phyloP scores from a whole-genome alignment of 1,139 yeast species.

The Magnusiomyces magnusii region DNA sequence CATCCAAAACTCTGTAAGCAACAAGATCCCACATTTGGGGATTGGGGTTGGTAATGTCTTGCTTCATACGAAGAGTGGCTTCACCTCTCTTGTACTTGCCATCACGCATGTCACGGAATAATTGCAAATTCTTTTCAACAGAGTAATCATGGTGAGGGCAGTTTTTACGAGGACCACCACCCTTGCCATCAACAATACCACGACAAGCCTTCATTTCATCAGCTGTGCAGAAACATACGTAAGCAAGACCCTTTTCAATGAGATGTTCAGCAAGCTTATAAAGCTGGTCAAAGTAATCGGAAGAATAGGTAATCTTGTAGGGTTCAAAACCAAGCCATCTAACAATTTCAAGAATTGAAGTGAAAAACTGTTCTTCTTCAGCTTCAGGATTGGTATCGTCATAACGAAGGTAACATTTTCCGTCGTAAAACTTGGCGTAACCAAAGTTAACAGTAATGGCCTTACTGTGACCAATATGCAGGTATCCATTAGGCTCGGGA shows the following conservation, averaged over 20 bases:
- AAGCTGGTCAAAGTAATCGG: constrained; percentile 86
- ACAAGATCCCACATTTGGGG: constrained; percentile 99
- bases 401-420: constrained; percentile 83
- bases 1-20: constrained; percentile 92
- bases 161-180: constrained; percentile 84
- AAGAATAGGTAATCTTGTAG: constrained; percentile 89
- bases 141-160: constrained; percentile 68
- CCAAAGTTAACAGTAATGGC: constrained; percentile 98
- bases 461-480: constrained; percentile 97
- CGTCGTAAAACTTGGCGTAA: constrained; percentile 76
- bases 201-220: constrained; percentile 86
- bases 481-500: constrained; percentile 95
- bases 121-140: constrained; percentile 63
- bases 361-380: constrained; percentile 87
- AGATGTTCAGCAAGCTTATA: constrained; percentile 81
- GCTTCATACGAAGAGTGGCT: constrained; percentile 95
- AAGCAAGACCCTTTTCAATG: constrained; percentile 63
- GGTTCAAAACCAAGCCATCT: constrained; percentile 93
- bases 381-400: constrained; percentile 99
- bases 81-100: constrained; percentile 85
- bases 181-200: constrained; percentile 88
- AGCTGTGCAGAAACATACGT: constrained; percentile 89
- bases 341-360: constrained; percentile 75
- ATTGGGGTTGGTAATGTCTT: constrained; percentile 73
- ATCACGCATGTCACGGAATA: constrained; percentile 86